A percentile compares a stretch with the other conserved stretches of the same genome.
Conservation (phyloP, 179 eudicot species). For the Spergularia azorica region DNA sequence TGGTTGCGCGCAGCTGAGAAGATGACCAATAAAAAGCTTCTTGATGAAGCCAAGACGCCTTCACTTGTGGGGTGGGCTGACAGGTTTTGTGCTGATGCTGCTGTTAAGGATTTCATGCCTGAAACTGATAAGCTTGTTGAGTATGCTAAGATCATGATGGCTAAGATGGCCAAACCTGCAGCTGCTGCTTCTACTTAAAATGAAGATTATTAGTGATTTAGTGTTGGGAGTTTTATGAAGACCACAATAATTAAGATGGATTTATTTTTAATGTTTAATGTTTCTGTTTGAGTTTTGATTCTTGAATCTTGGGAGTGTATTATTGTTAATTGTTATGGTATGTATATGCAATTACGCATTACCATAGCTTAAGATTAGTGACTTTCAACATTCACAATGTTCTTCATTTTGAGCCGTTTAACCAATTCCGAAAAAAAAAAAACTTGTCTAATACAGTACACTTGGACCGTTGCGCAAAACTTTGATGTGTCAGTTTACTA, state of each 20-base stretch:
- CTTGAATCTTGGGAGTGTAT: too few species aligned
- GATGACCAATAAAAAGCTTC: slow-evolving; percentile 14
- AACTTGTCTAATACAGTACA: too few species aligned
- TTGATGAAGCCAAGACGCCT: slow-evolving; percentile 27
- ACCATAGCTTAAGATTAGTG: too few species aligned
- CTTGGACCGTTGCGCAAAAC: too few species aligned
- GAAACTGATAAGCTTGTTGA: slow-evolving; percentile 40
- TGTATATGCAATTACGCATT: too few species aligned
- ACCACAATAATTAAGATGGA: background rate
- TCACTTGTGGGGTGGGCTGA: slow-evolving; percentile 36
- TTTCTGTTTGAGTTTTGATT: too few species aligned
- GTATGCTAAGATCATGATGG: slow-evolving; percentile 28
- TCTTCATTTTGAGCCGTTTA: too few species aligned
- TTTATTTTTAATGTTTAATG: too few species aligned
- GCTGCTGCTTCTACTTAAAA: slow-evolving; percentile 15
- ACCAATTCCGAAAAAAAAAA: too few species aligned
- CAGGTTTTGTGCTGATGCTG: slow-evolving; percentile 31
- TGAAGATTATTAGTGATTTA: background rate
- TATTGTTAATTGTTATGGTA: too few species aligned
- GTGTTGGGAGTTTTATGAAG: background rate
- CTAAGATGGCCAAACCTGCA: background rate
- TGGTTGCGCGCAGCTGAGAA: slow-evolving; percentile 39
- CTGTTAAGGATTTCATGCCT: slow-evolving; percentile 47
- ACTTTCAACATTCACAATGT: too few species aligned
- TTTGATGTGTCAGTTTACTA: too few species aligned